Base-by-base conservation (phyloP, 495 filamentous ascomycete species). In the Penicillium daleae region DNA sequence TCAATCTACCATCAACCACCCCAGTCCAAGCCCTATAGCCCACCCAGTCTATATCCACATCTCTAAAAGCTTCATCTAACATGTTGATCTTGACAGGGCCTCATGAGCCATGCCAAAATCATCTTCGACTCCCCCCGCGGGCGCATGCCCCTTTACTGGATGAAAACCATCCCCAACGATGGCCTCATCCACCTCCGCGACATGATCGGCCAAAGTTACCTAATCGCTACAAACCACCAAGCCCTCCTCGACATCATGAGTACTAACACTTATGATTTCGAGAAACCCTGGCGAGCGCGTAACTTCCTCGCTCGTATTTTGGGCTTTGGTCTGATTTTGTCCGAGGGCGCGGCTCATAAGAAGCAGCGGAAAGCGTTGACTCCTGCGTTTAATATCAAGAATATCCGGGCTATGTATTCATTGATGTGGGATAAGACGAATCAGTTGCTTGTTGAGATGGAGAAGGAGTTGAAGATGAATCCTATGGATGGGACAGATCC, bases 371-470 rank as follows among this genome's bases (percentile, higher is more conserved):
- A 86, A 63, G 86, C 87, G 37, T 76, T 97, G n/a, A 86, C 89
- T 67, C 92, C 92, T 0, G 92, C 90, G 0, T 98, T 97, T 70
- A 80, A 87, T 27, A 92, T 90, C 67, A 83, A 90, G 49, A 92
- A 96, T 69, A 80, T 96, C 72, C 92, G 93, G 65, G 84, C 93
- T 42, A 82, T 96, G 40, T 94, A 93, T 64, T 84, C 90, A 0
- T 69, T 89, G 3, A 96, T 97, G 79, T 97, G 92, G 91, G 71
- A 74, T 10, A 85, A 85, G 65, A 78, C 80, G 0, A 67, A 74
- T n/a, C 69, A 78, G 61, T 62, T 83, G 15, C 66, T 79, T 40
- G 69, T 69, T 6, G 73, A 75, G 56, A 51, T 79, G 60, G 74
- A 75, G 24, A 80, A 78, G 24, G 79, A 82, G 50, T 72, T 81